These are phyloP conservation scores for Talaromyces borbonicus DNA, from an alignment of 495 filamentous ascomycete species.

Conservation along the genomic window DNA sequence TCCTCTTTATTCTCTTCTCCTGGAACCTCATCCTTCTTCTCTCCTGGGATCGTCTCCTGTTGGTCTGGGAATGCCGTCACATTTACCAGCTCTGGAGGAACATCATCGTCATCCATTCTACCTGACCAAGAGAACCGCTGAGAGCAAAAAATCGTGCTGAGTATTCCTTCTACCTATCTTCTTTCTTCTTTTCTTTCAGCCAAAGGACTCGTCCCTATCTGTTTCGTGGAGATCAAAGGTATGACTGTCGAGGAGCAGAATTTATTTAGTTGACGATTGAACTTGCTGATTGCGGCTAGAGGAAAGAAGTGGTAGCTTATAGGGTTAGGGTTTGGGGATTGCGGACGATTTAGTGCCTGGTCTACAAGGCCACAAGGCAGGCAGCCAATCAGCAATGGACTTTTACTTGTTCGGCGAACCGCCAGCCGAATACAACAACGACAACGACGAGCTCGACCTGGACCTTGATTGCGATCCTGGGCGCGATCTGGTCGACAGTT, in stretches of 20 bases:
- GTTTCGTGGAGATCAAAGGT: too few species aligned
- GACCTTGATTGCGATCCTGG: not conserved
- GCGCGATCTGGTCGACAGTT: not conserved
- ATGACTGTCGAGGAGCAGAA: too few species aligned
- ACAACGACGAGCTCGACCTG: conserved; percentile 2
- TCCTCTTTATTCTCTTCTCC: not conserved
- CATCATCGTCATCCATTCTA: conserved; percentile 54
- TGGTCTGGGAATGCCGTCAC: conserved; percentile 25
- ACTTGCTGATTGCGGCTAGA: not conserved
- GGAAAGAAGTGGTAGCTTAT: too few species aligned
- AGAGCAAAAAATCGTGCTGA: not conserved
- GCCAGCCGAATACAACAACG: not conserved
- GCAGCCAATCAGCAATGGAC: conserved; percentile 9
- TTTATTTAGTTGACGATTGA: too few species aligned
- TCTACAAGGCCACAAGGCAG: conserved; percentile 30
- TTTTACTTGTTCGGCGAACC: conserved; percentile 8
- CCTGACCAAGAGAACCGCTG: not conserved
- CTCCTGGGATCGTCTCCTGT: conserved; percentile 14
- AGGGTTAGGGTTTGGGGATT: too few species aligned
- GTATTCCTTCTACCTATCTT: conserved; percentile 20
- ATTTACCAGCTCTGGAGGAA: conserved; percentile 63
- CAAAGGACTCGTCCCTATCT: too few species aligned
- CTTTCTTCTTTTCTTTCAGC: conserved; percentile 7
- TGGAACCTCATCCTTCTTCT: conserved; percentile 11
- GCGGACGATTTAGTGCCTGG: conserved; percentile 14